Conservation (phyloP, 2,329 filamentous ascomycete species). For the Epichloe amarillans region DNA sequence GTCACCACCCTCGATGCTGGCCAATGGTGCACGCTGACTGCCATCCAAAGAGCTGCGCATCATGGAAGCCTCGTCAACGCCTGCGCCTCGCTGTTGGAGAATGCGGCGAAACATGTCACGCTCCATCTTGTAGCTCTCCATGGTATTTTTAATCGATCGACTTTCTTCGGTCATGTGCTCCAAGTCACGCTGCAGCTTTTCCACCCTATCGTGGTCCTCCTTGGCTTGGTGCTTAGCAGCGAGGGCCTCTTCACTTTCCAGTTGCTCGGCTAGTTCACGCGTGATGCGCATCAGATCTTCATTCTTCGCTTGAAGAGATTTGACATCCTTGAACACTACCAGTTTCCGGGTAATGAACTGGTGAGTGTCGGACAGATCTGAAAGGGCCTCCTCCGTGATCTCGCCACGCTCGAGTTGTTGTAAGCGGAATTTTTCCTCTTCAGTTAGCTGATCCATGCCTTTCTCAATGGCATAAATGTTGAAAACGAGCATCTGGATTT, state of each 20-base stretch:
- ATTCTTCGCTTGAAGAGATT: slow-evolving; percentile 80
- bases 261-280: slow-evolving; percentile 70
- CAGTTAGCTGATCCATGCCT: slow-evolving; percentile 56
- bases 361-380: slow-evolving; percentile 72
- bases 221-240: slow-evolving; percentile 49
- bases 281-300: slow-evolving; percentile 70
- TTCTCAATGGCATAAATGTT: slow-evolving; percentile 74
- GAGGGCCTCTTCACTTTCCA: slow-evolving; percentile 81
- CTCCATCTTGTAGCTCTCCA: slow-evolving; percentile 89
- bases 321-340: slow-evolving; percentile 77
- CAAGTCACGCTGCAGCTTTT: slow-evolving; percentile 57
- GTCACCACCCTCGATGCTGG: slow-evolving; percentile 42
- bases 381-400: slow-evolving; percentile 53
- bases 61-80: slow-evolving; percentile 50
- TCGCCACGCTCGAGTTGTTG: slow-evolving; percentile 68
- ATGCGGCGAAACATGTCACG: slow-evolving; percentile 96
- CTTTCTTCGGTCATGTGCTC: slow-evolving; percentile 73
- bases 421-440: slow-evolving; percentile 61
- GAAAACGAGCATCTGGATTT: slow-evolving; percentile 81
- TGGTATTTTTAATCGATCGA: slow-evolving; percentile 64
- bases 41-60: slow-evolving; percentile 61
- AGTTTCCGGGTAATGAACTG: slow-evolving; percentile 80
- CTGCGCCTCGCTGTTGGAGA: slow-evolving; percentile 56
- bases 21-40: slow-evolving; percentile 37
- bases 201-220: slow-evolving; percentile 58